These are phyloP conservation scores for Malus sieversii DNA, from an alignment of 306 rosid species.

Conservation along the genomic window DNA sequence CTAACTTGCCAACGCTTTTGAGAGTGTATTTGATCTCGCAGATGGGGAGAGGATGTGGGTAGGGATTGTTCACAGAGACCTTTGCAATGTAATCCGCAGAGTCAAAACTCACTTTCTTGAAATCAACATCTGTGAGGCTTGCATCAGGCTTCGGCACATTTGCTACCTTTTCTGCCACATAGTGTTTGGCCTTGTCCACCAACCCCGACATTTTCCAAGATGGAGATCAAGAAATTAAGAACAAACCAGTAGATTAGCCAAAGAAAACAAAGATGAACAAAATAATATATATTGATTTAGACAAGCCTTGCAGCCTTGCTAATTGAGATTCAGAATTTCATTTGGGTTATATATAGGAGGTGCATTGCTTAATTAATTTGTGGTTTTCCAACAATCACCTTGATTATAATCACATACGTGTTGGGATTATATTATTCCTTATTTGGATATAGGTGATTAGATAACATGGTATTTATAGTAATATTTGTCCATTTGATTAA, in stretches of 20 bases:
- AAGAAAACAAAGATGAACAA: not conserved
- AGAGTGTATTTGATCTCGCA: constrained; percentile 63
- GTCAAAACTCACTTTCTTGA: constrained; percentile 38
- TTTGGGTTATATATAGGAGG: not conserved
- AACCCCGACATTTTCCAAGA: constrained; percentile 40
- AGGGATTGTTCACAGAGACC: constrained; percentile 60
- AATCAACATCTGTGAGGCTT: constrained; percentile 44
- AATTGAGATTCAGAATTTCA: not conserved
- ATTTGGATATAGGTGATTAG: not conserved
- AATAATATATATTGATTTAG: not conserved
- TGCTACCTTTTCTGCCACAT: constrained; percentile 48
- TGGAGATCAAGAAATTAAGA: not conserved
- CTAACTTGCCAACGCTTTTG: constrained; percentile 54
- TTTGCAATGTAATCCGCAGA: constrained; percentile 57
- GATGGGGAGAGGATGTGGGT: constrained; percentile 50
- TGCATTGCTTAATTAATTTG: not conserved
- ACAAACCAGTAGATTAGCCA: not conserved
- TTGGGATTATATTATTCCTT: not conserved
- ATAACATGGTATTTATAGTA: not conserved
- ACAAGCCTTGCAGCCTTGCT: not conserved
- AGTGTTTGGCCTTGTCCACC: constrained; percentile 56
- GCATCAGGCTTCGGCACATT: constrained; percentile 67
- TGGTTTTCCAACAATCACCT: not conserved
- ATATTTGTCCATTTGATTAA: not conserved
- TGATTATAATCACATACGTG: not conserved